phyloP scores from a whole-genome alignment of 192 early-diverging fungal species.

The Chytriomyces sp. region DNA sequence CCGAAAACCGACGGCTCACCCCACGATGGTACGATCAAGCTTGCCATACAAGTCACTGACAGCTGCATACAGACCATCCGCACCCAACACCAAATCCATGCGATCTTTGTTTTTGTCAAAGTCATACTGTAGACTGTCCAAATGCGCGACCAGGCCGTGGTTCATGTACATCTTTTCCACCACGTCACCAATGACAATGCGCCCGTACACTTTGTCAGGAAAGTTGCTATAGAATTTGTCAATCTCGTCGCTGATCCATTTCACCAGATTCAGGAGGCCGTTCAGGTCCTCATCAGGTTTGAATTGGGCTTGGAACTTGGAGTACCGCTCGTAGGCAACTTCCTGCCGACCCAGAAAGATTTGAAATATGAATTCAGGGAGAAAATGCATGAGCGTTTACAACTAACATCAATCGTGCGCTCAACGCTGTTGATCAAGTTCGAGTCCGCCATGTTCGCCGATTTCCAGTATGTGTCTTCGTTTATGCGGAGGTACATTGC shows the following conservation, averaged over 20 bases:
- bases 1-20: background rate
- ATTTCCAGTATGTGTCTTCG: too few relatives aligned
- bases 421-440: too few relatives aligned
- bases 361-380: too few relatives aligned
- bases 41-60: slow-evolving; percentile 17
- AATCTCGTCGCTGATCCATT: background rate
- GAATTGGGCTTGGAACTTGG: background rate
- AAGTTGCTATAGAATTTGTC: background rate
- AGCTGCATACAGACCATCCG: slow-evolving; percentile 16
- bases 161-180: slow-evolving; percentile 50
- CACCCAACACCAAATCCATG: slow-evolving; percentile 26
- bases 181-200: slow-evolving; percentile 6
- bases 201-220: background rate
- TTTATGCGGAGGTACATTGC: background rate
- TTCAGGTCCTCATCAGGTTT: background rate
- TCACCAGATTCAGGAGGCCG: background rate
- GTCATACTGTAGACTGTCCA: slow-evolving; percentile 39
- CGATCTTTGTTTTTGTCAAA: slow-evolving; percentile 41
- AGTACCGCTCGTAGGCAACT: too few relatives aligned
- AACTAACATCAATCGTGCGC: background rate
- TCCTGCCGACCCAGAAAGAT: too few relatives aligned
- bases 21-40: slow-evolving; percentile 1
- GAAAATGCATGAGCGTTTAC: background rate
- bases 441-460: too few relatives aligned
- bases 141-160: slow-evolving; percentile 31